Base-by-base conservation (phyloP, 768 basidiomycete species). In the Lentinula boryana region DNA sequence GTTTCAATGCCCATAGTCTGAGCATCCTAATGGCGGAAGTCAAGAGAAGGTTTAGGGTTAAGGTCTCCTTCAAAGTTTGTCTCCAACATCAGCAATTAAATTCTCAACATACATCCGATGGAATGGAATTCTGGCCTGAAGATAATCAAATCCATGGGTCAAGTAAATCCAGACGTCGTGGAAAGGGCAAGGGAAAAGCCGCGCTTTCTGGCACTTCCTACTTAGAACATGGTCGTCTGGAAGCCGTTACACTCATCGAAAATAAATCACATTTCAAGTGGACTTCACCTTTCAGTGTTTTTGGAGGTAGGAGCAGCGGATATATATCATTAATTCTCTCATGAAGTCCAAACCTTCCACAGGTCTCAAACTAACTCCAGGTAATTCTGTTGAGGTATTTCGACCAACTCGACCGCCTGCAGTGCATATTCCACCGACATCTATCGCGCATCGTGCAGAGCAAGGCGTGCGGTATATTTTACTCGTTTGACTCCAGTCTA, bases 81-180 rank as follows among this genome's bases (percentile, higher is more conserved):
- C 27, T 27, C 27, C 27, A 27, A 27, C 27, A 27, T 27, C 27
- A 27, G 4, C 27, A 27, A 3, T 27, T 27, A 3, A 27, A 27
- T 27, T 18, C 46, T 53, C 6, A 15, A 32, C 51, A 21, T n/a
- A 36, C 49, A 31, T 73, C 75, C 73, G 78, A 85, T 89, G 86
- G 85, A 84, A 90, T 91, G 88, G 85, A 86, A 71, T 78, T 76
- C 71, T 90, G 88, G 88, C 88, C 87, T 41, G 72, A 77, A 68
- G 78, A 82, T 77, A 72, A 78, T 67, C 75, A 75, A 70, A 65
- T 58, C 44, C 68, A 69, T 61, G 64, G 40, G 44, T 44, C 62
- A 61, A 63, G 59, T 35, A 50, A 50, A 58, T 8, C 23, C 41
- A 27, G 35, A 55, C 10, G 52, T 61, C 46, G 40, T 36, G 49